These are phyloP conservation scores for Solanum clarkiae DNA, from an alignment of 257 asterid species.

Conservation along the genomic window DNA sequence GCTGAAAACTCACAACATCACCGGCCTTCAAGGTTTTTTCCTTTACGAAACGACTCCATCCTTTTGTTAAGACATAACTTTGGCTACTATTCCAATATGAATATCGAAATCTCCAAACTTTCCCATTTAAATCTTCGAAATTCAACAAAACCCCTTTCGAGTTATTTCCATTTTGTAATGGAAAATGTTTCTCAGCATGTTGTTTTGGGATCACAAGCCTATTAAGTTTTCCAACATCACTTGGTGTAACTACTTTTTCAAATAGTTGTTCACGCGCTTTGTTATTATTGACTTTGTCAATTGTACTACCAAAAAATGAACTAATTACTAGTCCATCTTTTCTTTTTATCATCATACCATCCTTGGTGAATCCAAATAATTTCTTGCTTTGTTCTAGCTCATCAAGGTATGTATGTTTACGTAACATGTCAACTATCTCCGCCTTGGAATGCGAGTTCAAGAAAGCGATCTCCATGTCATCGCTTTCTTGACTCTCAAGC, in stretches of 20 bases:
- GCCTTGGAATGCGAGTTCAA: slow-evolving; percentile 54
- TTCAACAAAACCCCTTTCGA: slow-evolving; percentile 52
- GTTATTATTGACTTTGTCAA: not conserved
- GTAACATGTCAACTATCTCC: slow-evolving; percentile 80
- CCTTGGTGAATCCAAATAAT: slow-evolving; percentile 7
- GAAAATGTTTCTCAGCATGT: slow-evolving; percentile 70
- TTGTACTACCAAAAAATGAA: not conserved
- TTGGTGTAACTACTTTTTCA: slow-evolving; percentile 81
- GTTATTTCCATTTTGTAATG: slow-evolving; percentile 26
- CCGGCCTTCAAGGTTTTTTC: slow-evolving; percentile 64
- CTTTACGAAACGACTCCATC: slow-evolving; percentile 88
- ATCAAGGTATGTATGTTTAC: slow-evolving; percentile 74
- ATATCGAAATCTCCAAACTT: slow-evolving; percentile 76
- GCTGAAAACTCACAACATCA: slow-evolving; percentile 49
- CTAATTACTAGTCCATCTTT: not conserved
- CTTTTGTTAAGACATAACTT: slow-evolving; percentile 73
- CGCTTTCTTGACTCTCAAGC: slow-evolving; percentile 12
- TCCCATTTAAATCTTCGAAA: slow-evolving; percentile 56
- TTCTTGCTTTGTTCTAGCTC: slow-evolving; percentile 62
- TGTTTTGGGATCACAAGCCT: slow-evolving; percentile 73
- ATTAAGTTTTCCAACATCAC: slow-evolving; percentile 69
- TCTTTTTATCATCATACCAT: not conserved
- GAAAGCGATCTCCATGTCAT: slow-evolving; percentile 39
- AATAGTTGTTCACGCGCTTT: slow-evolving; percentile 47
- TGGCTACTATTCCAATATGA: slow-evolving; percentile 90